phyloP scores from a whole-genome alignment of 352 stramenopile genomes.

The Globisporangium megalacanthum region DNA sequence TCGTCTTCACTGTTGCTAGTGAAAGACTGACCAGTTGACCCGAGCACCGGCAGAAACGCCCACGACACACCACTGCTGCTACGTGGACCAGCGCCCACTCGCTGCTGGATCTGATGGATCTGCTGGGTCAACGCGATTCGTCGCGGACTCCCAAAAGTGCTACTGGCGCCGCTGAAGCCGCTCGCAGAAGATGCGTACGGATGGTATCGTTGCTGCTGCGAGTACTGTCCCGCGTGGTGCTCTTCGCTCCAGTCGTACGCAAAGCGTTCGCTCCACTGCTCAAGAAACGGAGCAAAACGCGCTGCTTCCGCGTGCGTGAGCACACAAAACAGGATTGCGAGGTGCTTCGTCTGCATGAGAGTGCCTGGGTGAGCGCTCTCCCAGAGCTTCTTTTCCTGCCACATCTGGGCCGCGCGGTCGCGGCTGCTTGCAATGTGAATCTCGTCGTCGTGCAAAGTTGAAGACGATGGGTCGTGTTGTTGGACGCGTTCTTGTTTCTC shows the following conservation, averaged over 20 bases:
- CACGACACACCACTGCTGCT: conserved; percentile 18
- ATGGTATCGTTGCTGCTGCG: conserved; percentile 5
- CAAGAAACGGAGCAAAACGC: conserved; percentile 21
- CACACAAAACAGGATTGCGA: conserved; percentile 43
- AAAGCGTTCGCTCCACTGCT: conserved; percentile 23
- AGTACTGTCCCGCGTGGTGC: background rate
- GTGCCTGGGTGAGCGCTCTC: conserved; percentile 26
- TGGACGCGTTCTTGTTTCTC: conserved; percentile 7
- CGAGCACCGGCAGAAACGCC: conserved; percentile 17
- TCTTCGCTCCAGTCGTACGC: conserved; percentile 10
- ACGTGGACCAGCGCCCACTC: background rate
- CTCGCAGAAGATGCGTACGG: conserved; percentile 5
- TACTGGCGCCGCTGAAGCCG: background rate
- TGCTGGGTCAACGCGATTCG: background rate
- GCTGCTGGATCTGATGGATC: no score
- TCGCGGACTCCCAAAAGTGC: background rate
- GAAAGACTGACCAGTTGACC: background rate
- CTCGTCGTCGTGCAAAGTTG: background rate
- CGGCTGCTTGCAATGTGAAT: conserved; percentile 2
- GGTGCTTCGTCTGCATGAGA: conserved; percentile 43
- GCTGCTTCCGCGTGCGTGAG: conserved; percentile 24
- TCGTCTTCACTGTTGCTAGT: background rate
- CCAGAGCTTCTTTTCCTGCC: conserved; percentile 38
- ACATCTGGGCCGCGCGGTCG: conserved; percentile 16
- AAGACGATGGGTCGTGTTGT: conserved; percentile 10